A percentile compares a stretch with the other conserved stretches of the same genome.
Conservation (phyloP, 2,329 filamentous ascomycete species). For the Alternaria novae-zelandiae region DNA sequence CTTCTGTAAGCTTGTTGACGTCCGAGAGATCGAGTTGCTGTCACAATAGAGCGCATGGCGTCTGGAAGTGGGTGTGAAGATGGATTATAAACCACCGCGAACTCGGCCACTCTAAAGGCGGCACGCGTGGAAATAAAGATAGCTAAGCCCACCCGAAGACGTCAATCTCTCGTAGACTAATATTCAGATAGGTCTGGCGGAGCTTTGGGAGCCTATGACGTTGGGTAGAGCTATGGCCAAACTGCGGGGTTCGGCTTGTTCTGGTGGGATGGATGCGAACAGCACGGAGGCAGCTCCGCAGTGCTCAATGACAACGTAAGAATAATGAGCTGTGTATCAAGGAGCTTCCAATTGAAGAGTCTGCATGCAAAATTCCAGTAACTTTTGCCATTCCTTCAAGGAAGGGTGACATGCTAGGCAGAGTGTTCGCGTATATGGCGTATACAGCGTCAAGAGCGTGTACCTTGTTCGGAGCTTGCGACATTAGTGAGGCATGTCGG, state of each 20-base stretch:
- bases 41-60: constrained; percentile 44
- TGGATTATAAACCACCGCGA: constrained; percentile 6
- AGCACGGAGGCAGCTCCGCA: background rate
- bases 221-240: constrained; percentile 13
- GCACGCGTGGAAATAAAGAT: constrained; percentile 6
- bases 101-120: constrained; percentile 1
- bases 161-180: constrained; percentile 7
- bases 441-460: constrained; percentile 30
- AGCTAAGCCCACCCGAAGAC: constrained; percentile 3
- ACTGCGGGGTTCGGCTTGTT: constrained; percentile 15
- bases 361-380: background rate
- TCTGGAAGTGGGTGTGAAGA: background rate
- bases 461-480: background rate
- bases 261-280: background rate
- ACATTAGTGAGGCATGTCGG: background rate
- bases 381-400: background rate
- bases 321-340: background rate
- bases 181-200: background rate
- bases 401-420: background rate
- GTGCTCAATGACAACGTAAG: background rate
- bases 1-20: constrained; percentile 39
- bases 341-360: background rate
- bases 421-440: constrained; percentile 16
- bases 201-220: constrained; percentile 11
- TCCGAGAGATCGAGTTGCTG: constrained; percentile 40